Evolutionary conservation across 805 yeast genomes (phyloP).

Genomic region (Candida pseudoglaebosa): DNA sequence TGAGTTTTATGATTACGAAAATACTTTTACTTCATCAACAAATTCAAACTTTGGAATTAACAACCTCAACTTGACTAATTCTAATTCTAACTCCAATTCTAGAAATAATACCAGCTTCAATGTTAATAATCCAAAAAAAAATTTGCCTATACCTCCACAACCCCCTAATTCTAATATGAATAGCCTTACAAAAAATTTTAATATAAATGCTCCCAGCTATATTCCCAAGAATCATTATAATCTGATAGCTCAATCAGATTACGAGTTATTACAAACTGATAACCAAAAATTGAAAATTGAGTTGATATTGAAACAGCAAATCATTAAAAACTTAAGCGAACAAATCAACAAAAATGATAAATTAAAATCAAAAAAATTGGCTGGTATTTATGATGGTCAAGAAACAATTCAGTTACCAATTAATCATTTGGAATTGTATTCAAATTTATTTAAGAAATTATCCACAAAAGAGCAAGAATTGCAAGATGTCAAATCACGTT

Average conservation of each 20-base stretch:
- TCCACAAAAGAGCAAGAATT: conserved; percentile 47
- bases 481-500: conserved; percentile 54
- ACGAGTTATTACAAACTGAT: conserved; percentile 13
- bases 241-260: background rate
- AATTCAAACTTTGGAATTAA: background rate
- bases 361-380: conserved; percentile 12
- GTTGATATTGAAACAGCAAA: conserved; percentile 50
- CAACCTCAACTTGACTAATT: background rate
- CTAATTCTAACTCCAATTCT: conserved; percentile 3
- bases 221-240: conserved; percentile 13
- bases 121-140: background rate
- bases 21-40: background rate
- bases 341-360: conserved; percentile 22
- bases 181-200: conserved; percentile 7
- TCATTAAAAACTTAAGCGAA: conserved; percentile 32
- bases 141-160: background rate
- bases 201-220: conserved; percentile 29
- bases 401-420: conserved; percentile 29
- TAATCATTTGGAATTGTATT: conserved; percentile 44
- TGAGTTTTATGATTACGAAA: background rate
- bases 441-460: conserved; percentile 45
- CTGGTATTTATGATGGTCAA: conserved; percentile 4
- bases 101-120: background rate
- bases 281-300: conserved; percentile 44
- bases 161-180: background rate